These are phyloP conservation scores for Stemphylium vesicarium DNA, from an alignment of 2,329 filamentous ascomycete species.

Conservation along the genomic window DNA sequence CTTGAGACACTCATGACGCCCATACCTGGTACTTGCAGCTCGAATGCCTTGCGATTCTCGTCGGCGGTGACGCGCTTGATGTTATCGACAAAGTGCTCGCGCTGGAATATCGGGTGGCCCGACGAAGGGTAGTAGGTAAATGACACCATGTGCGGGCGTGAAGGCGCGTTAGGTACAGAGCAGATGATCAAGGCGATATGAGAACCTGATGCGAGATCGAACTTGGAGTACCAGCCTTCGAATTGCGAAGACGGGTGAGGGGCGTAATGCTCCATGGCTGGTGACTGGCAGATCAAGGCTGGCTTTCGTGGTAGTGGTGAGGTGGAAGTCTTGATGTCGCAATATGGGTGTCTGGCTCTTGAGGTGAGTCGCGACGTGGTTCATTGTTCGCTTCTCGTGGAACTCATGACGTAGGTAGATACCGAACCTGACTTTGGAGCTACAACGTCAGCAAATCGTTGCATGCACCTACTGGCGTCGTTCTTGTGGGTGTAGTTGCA, in stretches of 20 bases:
- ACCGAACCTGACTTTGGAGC: slow-evolving; percentile 13
- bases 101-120: slow-evolving; percentile 46
- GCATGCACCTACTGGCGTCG: no score
- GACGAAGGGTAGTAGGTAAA: slow-evolving; percentile 56
- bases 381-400: not conserved
- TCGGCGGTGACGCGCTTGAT: slow-evolving; percentile 45
- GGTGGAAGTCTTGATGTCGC: not conserved
- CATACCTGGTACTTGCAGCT: slow-evolving; percentile 49
- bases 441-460: not conserved
- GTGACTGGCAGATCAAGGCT: not conserved
- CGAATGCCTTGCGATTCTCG: slow-evolving; percentile 46
- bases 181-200: slow-evolving; percentile 57
- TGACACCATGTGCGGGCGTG: slow-evolving; percentile 54
- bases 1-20: slow-evolving; percentile 48
- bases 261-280: slow-evolving; percentile 50
- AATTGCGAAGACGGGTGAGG: slow-evolving; percentile 54
- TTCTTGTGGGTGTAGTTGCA: no score
- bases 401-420: slow-evolving; percentile 30
- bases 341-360: not conserved
- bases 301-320: not conserved
- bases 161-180: slow-evolving; percentile 51
- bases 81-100: slow-evolving; percentile 52
- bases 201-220: slow-evolving; percentile 54
- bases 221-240: slow-evolving; percentile 61
- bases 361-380: not conserved